Conservation (phyloP, 106 monocot genomes). For the Ottelia alismoides region DNA sequence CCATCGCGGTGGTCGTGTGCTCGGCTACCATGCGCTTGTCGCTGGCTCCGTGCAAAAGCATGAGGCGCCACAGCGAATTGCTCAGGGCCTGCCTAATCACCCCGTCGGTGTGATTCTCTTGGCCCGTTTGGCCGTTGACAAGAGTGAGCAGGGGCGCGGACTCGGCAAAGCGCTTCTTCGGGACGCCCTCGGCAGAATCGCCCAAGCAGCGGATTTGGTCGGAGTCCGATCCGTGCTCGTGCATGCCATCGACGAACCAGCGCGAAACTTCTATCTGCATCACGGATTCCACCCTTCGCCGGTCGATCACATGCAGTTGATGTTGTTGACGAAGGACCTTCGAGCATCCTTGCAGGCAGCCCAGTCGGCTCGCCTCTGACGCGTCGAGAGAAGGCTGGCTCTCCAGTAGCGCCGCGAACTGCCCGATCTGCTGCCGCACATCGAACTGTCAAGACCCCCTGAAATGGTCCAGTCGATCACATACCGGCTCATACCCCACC, state of each 20-base stretch:
- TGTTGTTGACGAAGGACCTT: background rate
- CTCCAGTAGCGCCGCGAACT: too few relatives aligned
- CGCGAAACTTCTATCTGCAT: background rate
- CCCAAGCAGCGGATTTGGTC: background rate
- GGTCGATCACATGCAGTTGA: background rate
- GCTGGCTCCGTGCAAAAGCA: background rate
- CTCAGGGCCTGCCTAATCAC: background rate
- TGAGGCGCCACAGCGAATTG: background rate
- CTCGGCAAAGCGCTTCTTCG: background rate
- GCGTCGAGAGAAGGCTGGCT: too few relatives aligned
- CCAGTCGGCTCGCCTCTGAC: too few relatives aligned
- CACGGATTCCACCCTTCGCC: background rate
- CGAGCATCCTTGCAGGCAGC: too few relatives aligned
- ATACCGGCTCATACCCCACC: too few relatives aligned
- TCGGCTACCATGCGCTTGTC: background rate
- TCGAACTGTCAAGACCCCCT: too few relatives aligned
- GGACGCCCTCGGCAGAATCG: background rate
- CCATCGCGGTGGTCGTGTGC: background rate
- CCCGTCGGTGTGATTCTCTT: background rate
- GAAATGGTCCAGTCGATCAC: too few relatives aligned
- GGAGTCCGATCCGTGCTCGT: background rate
- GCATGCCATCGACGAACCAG: background rate
- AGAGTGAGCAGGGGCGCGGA: background rate
- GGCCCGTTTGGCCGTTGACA: background rate
- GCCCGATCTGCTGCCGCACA: too few relatives aligned